Evolutionary conservation across 495 filamentous ascomycete species (phyloP).

Genomic region (Geoglossum glabrum): DNA sequence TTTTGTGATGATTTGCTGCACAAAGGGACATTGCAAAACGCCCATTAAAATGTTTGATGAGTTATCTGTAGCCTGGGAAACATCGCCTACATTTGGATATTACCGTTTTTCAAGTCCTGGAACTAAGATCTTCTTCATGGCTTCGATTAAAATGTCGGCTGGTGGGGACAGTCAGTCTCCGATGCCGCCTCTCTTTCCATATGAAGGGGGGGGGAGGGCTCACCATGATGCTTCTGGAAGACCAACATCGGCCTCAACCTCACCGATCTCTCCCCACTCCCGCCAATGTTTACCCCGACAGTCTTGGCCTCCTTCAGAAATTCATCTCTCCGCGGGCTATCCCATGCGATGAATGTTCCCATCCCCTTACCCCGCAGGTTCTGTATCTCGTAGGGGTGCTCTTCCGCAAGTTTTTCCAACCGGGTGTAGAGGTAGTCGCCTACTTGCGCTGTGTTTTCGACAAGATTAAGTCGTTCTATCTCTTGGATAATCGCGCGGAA

Average conservation of each 20-base stretch:
- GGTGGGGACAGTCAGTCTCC: neutral
- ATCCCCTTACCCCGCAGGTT: constrained; percentile 87
- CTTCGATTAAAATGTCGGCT: constrained; percentile 1
- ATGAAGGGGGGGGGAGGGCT: constrained; percentile 15
- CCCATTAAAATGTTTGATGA: too few relatives aligned
- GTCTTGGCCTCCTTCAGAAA: constrained; percentile 67
- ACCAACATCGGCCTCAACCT: constrained; percentile 86
- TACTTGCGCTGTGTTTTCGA: constrained; percentile 58
- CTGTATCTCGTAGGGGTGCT: constrained; percentile 65
- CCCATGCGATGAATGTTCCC: constrained; percentile 95
- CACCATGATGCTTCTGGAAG: constrained; percentile 84
- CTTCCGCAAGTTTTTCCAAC: constrained; percentile 45
- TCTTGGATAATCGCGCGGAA: constrained; percentile 87
- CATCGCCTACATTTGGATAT: too few relatives aligned
- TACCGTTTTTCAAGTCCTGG: neutral
- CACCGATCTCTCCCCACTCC: constrained; percentile 60
- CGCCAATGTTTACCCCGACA: constrained; percentile 84
- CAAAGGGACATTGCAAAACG: too few relatives aligned
- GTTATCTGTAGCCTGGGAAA: too few relatives aligned
- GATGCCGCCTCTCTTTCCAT: too few relatives aligned
- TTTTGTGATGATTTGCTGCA: too few relatives aligned
- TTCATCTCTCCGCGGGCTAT: constrained; percentile 66
- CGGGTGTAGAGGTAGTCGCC: constrained; percentile 67
- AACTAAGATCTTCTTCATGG: neutral
- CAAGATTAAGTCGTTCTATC: constrained; percentile 61